phyloP scores from a whole-genome alignment of 345 rosid genomes.

The Syzygium aromaticum region DNA sequence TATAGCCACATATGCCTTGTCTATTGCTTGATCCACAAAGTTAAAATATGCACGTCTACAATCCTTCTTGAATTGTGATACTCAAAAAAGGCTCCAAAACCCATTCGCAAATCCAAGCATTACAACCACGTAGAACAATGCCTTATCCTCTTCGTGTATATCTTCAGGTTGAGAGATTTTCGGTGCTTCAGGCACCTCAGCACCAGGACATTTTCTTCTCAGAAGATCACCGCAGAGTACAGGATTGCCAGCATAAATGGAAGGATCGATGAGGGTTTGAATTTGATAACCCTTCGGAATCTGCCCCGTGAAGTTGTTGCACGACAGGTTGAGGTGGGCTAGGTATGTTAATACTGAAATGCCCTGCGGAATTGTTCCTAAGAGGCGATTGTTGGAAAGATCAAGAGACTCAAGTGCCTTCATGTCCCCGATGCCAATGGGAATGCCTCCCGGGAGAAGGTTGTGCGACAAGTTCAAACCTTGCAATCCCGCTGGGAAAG shows the following conservation, averaged over 20 bases:
- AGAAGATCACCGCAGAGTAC: neutral
- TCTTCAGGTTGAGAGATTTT: neutral
- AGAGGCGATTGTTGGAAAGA: neutral
- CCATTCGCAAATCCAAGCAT: neutral
- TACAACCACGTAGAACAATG: neutral
- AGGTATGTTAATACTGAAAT: neutral
- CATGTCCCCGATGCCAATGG: no score
- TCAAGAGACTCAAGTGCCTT: neutral
- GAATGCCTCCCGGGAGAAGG: no score
- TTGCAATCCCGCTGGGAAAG: no score
- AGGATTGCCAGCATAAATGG: neutral
- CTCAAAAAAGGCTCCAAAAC: conserved; percentile 1
- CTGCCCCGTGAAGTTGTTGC: conserved; percentile 1
- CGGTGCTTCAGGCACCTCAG: neutral
- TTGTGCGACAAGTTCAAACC: no score
- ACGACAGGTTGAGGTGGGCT: neutral
- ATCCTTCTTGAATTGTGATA: neutral
- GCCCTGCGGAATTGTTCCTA: neutral
- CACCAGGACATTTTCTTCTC: conserved; percentile 2
- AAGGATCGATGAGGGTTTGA: neutral
- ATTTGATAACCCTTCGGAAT: conserved; percentile 1
- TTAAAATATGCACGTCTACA: neutral
- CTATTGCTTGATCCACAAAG: neutral
- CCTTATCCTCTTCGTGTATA: neutral
- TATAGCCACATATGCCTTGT: neutral